These are phyloP conservation scores for Fomitopsis schrenkii DNA, from an alignment of 1,284 basidiomycete genomes.

Conservation along the genomic window DNA sequence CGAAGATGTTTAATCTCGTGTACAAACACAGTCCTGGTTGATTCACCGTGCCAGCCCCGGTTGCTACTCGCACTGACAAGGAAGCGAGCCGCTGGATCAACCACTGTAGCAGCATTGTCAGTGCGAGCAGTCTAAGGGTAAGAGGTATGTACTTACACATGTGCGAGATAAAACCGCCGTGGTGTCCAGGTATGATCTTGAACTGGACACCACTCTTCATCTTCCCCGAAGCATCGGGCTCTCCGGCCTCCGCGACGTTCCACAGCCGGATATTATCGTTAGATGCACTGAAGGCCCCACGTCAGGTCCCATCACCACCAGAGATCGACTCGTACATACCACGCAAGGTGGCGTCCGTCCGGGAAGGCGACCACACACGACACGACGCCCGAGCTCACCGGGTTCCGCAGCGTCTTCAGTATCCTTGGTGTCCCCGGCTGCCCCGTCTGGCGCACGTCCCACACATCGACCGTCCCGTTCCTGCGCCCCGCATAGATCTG, in stretches of 20 bases:
- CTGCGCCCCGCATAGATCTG: conserved; percentile 91
- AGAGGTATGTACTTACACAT: conserved; percentile 51
- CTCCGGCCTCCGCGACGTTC: conserved; percentile 81
- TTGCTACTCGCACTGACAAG: conserved; percentile 92
- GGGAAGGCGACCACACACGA: conserved; percentile 90
- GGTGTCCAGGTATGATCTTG: conserved; percentile 95
- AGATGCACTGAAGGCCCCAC: conserved; percentile 60
- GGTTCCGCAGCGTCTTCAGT: conserved; percentile 81
- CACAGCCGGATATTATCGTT: conserved; percentile 93
- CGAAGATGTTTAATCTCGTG: conserved; percentile 74
- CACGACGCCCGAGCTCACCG: conserved; percentile 86
- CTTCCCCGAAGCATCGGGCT: conserved; percentile 56
- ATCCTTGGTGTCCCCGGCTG: conserved; percentile 62
- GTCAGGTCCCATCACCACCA: neutral
- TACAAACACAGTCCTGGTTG: conserved; percentile 84
- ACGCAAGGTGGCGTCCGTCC: conserved; percentile 86
- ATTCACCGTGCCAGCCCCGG: conserved; percentile 91
- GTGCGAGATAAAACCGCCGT: conserved; percentile 89
- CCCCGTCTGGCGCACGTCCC: conserved; percentile 81
- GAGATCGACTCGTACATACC: conserved; percentile 45
- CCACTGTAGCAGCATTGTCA: conserved; percentile 48
- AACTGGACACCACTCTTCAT: conserved; percentile 74
- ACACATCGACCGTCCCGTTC: conserved; percentile 90
- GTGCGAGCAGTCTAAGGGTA: conserved; percentile 8
- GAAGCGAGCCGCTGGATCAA: conserved; percentile 84